Evolutionary conservation across 352 stramenopile species (phyloP).

Genomic region (Phytopythium sindhum): DNA sequence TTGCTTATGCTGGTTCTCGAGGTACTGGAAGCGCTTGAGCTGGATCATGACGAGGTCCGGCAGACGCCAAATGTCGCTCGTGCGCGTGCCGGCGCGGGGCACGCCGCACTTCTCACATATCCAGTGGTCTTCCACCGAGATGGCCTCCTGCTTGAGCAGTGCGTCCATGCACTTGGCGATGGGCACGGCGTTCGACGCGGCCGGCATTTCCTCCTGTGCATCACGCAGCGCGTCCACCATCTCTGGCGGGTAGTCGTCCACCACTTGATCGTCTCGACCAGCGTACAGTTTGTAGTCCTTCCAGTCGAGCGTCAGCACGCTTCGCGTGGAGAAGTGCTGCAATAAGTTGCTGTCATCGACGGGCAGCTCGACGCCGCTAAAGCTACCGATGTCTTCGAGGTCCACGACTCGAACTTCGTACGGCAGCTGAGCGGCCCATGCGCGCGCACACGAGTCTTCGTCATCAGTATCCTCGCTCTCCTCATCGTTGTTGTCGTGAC

Average conservation of each 20-base stretch:
- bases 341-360: slow-evolving; percentile 52
- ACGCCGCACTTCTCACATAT: slow-evolving; percentile 68
- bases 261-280: slow-evolving; percentile 16
- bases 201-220: slow-evolving; percentile 23
- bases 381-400: slow-evolving; percentile 46
- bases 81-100: slow-evolving; percentile 48
- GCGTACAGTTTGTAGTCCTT: slow-evolving; percentile 27
- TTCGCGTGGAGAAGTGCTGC: slow-evolving; percentile 67
- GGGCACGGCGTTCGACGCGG: slow-evolving; percentile 32
- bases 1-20: slow-evolving; percentile 80
- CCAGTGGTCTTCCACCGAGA: slow-evolving; percentile 74
- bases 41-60: slow-evolving; percentile 87
- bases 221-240: slow-evolving; percentile 12
- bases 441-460: neutral
- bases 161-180: slow-evolving; percentile 69
- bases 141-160: slow-evolving; percentile 64
- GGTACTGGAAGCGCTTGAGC: slow-evolving; percentile 88
- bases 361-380: slow-evolving; percentile 35
- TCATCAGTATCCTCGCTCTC: neutral
- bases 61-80: slow-evolving; percentile 66
- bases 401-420: slow-evolving; percentile 60
- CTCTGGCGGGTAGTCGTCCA: slow-evolving; percentile 24
- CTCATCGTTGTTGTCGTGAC: slow-evolving; percentile 1
- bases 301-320: slow-evolving; percentile 81
- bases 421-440: slow-evolving; percentile 22